A percentile compares a stretch with the other conserved stretches of the same genome.
Conservation (phyloP, 1,284 basidiomycete species). For the Tylopilus orsonianus region DNA sequence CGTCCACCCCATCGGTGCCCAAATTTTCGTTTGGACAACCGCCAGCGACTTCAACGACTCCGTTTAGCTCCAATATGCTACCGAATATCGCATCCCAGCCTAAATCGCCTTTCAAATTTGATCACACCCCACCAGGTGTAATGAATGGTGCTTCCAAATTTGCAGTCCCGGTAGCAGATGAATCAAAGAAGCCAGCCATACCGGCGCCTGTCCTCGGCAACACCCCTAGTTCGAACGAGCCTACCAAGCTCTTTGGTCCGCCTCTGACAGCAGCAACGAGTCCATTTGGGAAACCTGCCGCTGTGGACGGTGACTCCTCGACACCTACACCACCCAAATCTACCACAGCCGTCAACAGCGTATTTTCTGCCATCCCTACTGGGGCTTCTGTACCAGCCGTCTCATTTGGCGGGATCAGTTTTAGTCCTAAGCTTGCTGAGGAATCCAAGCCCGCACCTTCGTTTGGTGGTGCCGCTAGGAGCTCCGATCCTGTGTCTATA, state of each 20-base stretch:
- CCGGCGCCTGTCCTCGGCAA: conserved; percentile 17
- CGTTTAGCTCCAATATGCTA: conserved; percentile 9
- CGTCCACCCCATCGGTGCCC: conserved; percentile 10
- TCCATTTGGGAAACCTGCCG: conserved; percentile 14
- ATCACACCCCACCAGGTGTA: conserved; percentile 15
- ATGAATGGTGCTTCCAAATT: conserved; percentile 5
- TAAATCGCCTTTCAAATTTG: conserved; percentile 25
- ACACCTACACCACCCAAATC: conserved; percentile 12
- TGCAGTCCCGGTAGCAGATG: conserved; percentile 8
- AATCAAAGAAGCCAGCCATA: conserved; percentile 16
- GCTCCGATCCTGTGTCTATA: not conserved
- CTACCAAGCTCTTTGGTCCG: conserved; percentile 14
- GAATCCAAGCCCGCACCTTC: conserved; percentile 17
- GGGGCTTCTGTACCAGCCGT: conserved; percentile 14
- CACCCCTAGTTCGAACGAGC: conserved; percentile 13
- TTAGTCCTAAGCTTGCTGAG: conserved; percentile 20
- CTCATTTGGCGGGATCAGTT: conserved; percentile 23
- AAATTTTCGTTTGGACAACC: conserved; percentile 32
- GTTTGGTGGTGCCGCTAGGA: conserved; percentile 11
- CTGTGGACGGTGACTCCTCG: conserved; percentile 2
- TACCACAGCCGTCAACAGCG: conserved; percentile 1
- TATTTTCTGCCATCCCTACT: conserved; percentile 12
- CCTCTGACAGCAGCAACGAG: conserved; percentile 6
- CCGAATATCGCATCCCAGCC: conserved; percentile 16
- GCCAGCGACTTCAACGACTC: conserved; percentile 14